Base-by-base conservation (phyloP, 2,329 filamentous ascomycete genomes). In the Trichoderma koningii region DNA sequence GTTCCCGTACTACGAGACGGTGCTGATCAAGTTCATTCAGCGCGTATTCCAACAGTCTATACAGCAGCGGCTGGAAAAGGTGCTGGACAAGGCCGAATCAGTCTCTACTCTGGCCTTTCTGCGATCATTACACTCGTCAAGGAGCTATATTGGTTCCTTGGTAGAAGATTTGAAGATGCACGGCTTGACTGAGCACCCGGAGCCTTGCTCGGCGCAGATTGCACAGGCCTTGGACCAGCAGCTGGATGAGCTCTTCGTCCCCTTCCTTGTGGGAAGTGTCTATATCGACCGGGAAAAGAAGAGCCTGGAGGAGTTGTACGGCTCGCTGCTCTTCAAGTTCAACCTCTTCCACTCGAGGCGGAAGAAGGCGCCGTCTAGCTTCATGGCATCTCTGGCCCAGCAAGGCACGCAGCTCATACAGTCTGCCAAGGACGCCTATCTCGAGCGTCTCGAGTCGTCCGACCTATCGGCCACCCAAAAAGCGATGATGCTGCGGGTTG, bases 21-120 rank as follows among this genome's bases (percentile, higher is more conserved):
- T 99, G 1, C 81, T 99, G 57, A 89, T 89, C 69, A 94, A 94
- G 71, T 99, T 99, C 72, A 84, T 99, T 59, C 95, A 99, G 77
- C 86, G 95, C 69, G 90, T 99, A 12, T 99, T 99, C 73, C 95
- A 99, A 74, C 95, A 99, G 77, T 98, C 94, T 1, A 93, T 99
- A 68, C 96, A 99, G 77, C 94, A 98, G 76, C 87, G 94, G 15
- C 83, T 99, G 10, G 95, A 99, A 75, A 91, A 96, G 87, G 93
- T 99, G 3, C 81, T 99, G 55, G 93, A 97, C 71, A 98, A 98
- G 78, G 95, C 95, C 17, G 90, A 92, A 69, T 91, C 90, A 5
- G 88, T 98, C 17, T 99, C 96, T 0, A 93, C 93, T 0, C 81
- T 99, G 34, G 93, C 95, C 1, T 99, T 97, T 74, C 79, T 99